Base-by-base conservation (phyloP, 306 rosid species). In the Mimosa bimucronata region DNA sequence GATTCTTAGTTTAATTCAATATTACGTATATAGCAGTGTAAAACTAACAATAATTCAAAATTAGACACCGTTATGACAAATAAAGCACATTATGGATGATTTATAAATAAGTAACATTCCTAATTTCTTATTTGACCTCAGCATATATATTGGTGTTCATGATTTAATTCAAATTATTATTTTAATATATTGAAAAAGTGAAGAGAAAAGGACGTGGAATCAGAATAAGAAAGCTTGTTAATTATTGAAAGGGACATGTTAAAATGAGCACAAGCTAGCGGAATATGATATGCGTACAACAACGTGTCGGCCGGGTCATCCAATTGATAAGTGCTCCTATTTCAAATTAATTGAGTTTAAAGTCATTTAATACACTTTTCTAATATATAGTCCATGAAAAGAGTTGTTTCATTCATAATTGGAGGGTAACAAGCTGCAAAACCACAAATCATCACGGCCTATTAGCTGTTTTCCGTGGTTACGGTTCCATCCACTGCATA, bases 241-340 rank as follows among this genome's bases (percentile, higher is more conserved):
- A 55, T 38, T 6, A 23, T n/a, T 41, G 78, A 75, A 38, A 75
- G 78, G 3, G 78, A 75, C 78, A 4, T 4, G 25, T 57, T 23
- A 75, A 48, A 41, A 40, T 3, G 23, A 21, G 77, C 64, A 71
- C 25, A 45, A 61, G 37, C 37, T 75, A 14, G 40, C 28, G 55
- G 41, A 58, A 58, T 58, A 61, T 40, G 55, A 40, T 75, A 7
- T 2, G 14, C 21, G 45, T 1, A 7, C 81, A 73, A 76, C 69
- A 74, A 50, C 79, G 85, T 70, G 90, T 85, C 80, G 85, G 85
- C 85, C 78, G 80, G 73, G 84, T 65, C 48, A 53, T 5, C 29
- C 3, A 21, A 34, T 11, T 77, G 15, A 12, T 1, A 75, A n/a
- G 55, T 68, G 74, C 73, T 69, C 69, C 30, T 11, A 38, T 1